These are phyloP conservation scores for Verticillium zaregamsianum DNA, from an alignment of 2,329 filamentous ascomycete species.

Conservation along the genomic window DNA sequence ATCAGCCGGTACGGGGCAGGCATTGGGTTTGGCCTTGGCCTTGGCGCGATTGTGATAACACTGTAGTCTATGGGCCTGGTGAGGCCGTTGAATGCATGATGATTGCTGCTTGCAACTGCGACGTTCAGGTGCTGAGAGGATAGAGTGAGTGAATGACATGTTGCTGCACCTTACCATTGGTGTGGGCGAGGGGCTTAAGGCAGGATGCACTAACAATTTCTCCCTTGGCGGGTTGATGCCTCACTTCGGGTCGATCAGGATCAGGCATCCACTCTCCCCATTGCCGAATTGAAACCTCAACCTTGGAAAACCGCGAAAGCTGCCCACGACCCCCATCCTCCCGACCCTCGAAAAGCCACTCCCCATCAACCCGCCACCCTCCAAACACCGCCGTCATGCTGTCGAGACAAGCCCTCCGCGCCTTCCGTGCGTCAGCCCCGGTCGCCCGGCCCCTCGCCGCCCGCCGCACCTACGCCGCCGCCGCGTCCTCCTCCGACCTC, in stretches of 20 bases:
- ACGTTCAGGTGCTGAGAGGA: no score
- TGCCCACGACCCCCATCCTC: conserved; percentile 9
- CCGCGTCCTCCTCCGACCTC: conserved; percentile 56
- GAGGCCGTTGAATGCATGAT: conserved; percentile 4
- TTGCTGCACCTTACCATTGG: no score
- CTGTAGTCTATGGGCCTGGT: conserved; percentile 9
- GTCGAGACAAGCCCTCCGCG: conserved; percentile 55
- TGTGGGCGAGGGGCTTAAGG: no score
- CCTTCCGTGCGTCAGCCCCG: conserved; percentile 55
- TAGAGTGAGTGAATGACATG: no score
- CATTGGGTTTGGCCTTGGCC: conserved; percentile 3
- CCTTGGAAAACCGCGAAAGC: conserved; percentile 24
- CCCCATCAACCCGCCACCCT: conserved; percentile 10
- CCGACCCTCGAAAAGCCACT: conserved; percentile 14
- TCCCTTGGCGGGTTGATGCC: conserved; percentile 28
- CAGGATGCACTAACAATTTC: neutral
- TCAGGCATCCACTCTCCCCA: conserved; percentile 39
- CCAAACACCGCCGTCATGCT: conserved; percentile 42
- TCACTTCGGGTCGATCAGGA: conserved; percentile 15
- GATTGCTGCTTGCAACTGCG: neutral
- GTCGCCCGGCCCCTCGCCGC: conserved; percentile 51
- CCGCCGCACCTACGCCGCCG: conserved; percentile 72
- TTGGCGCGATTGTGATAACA: conserved; percentile 11
- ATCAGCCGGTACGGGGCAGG: conserved; percentile 3
- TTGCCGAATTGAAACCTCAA: conserved; percentile 31